Conservation (phyloP, 768 basidiomycete species). For the Leucocoprinus sp. region DNA sequence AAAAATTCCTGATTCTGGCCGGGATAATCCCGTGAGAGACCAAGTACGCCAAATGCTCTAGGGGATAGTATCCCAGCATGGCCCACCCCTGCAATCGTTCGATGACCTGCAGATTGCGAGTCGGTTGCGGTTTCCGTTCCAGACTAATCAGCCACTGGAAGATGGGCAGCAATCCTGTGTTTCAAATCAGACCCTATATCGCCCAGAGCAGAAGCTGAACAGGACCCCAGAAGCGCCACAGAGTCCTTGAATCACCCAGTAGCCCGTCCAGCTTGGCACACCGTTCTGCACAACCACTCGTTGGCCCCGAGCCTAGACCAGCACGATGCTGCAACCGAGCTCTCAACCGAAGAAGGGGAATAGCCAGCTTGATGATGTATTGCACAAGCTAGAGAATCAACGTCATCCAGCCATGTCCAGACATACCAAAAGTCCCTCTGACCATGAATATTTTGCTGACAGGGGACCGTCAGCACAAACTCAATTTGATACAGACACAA, state of each 20-base stretch:
- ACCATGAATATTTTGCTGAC: slow-evolving; percentile 73
- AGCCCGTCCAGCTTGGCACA: slow-evolving; percentile 46
- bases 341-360: slow-evolving; percentile 57
- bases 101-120: slow-evolving; percentile 61
- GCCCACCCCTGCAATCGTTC: slow-evolving; percentile 75
- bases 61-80: slow-evolving; percentile 74
- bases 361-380: slow-evolving; percentile 62
- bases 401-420: background rate
- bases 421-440: background rate
- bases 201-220: background rate
- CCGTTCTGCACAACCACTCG: slow-evolving; percentile 44
- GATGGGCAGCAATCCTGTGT: slow-evolving; percentile 65
- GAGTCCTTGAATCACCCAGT: slow-evolving; percentile 59
- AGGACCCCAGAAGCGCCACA: slow-evolving; percentile 76
- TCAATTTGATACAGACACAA: slow-evolving; percentile 8
- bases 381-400: slow-evolving; percentile 48
- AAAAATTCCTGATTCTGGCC: slow-evolving; percentile 36
- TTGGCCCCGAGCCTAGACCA: slow-evolving; percentile 46
- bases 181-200: background rate
- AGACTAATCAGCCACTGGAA: slow-evolving; percentile 73
- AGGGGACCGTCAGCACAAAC: slow-evolving; percentile 10
- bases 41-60: slow-evolving; percentile 71
- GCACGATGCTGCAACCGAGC: slow-evolving; percentile 62
- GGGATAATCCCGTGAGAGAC: slow-evolving; percentile 54
- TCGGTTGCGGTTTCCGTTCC: slow-evolving; percentile 65